A percentile compares a stretch with the other conserved stretches of the same genome.
These are phyloP conservation scores for Monilinia fructigena DNA, from an alignment of 2,329 filamentous ascomycete genomes.

Conservation along the genomic window DNA sequence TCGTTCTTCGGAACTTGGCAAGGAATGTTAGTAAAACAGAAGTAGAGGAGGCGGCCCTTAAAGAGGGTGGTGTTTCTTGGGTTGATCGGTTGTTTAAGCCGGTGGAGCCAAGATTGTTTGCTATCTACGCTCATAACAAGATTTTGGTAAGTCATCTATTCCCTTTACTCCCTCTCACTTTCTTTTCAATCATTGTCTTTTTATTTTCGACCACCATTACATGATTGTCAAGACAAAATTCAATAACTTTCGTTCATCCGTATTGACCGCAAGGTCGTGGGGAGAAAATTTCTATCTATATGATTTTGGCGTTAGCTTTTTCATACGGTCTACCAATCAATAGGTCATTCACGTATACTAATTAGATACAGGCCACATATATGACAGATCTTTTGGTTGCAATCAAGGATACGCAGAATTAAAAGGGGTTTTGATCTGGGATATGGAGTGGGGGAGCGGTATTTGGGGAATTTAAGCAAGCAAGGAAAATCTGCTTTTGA, in stretches of 20 bases:
- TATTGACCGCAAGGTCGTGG: slow-evolving; percentile 84
- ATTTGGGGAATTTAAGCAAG: slow-evolving; percentile 6
- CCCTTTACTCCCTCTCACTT: background rate
- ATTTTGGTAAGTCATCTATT: slow-evolving; percentile 49
- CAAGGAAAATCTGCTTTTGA: slow-evolving; percentile 1
- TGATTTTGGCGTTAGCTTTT: slow-evolving; percentile 38
- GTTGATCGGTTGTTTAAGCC: slow-evolving; percentile 68
- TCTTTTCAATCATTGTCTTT: slow-evolving; percentile 26
- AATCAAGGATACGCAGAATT: slow-evolving; percentile 27
- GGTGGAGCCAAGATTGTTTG: slow-evolving; percentile 62
- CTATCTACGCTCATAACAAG: slow-evolving; percentile 68
- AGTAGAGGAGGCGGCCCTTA: slow-evolving; percentile 53
- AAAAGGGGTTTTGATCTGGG: background rate
- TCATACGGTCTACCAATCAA: slow-evolving; percentile 26
- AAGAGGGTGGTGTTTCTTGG: slow-evolving; percentile 58
- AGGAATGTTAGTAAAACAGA: slow-evolving; percentile 63
- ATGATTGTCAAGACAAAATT: slow-evolving; percentile 76
- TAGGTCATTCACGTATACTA: background rate
- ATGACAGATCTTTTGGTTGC: slow-evolving; percentile 29
- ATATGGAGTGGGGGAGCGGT: slow-evolving; percentile 2
- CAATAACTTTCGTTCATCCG: slow-evolving; percentile 99
- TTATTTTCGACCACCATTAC: slow-evolving; percentile 31
- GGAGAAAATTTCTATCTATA: slow-evolving; percentile 60
- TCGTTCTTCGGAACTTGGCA: slow-evolving; percentile 78
- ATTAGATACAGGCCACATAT: slow-evolving; percentile 24